Conservation (phyloP, 1,284 basidiomycete species). For the Rhodotorula sp. region DNA sequence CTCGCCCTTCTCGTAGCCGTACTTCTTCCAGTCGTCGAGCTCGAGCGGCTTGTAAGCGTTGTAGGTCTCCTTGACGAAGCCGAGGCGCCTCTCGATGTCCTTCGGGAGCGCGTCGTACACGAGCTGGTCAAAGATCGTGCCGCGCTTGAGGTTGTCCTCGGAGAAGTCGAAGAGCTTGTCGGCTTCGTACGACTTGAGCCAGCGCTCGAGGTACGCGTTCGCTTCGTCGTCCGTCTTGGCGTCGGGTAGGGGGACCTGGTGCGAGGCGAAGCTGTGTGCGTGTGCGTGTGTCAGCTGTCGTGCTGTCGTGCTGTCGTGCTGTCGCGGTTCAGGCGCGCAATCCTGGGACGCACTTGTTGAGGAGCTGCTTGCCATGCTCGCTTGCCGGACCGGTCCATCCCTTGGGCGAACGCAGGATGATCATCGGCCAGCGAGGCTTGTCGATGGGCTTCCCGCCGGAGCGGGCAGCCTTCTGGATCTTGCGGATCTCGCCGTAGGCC, state of each 20-base stretch:
- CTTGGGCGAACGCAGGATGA: constrained; percentile 79
- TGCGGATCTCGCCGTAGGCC: constrained; percentile 49
- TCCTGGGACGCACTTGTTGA: constrained; percentile 16
- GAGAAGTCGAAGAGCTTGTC: constrained; percentile 44
- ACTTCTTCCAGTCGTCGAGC: constrained; percentile 64
- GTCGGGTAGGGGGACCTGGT: constrained; percentile 76
- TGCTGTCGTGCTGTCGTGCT: no score
- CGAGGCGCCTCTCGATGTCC: constrained; percentile 59
- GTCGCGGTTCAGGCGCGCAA: no score
- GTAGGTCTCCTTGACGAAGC: constrained; percentile 65
- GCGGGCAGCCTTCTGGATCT: constrained; percentile 74
- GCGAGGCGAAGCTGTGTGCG: constrained; percentile 40
- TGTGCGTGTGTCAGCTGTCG: no score
- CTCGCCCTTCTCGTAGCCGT: constrained; percentile 57
- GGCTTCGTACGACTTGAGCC: constrained; percentile 57
- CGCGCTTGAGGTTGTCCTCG: constrained; percentile 48
- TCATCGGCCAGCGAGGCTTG: constrained; percentile 82
- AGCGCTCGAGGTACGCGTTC: constrained; percentile 62
- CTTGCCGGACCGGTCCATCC: constrained; percentile 48
- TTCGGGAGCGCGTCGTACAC: constrained; percentile 62
- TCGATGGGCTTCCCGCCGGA: constrained; percentile 64
- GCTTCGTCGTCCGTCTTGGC: constrained; percentile 65
- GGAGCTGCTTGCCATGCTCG: constrained; percentile 46
- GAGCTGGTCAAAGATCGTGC: constrained; percentile 47
- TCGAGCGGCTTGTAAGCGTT: constrained; percentile 61